Base-by-base conservation (phyloP, 78 protist genomes). In the Polysphondylium violaceum region DNA sequence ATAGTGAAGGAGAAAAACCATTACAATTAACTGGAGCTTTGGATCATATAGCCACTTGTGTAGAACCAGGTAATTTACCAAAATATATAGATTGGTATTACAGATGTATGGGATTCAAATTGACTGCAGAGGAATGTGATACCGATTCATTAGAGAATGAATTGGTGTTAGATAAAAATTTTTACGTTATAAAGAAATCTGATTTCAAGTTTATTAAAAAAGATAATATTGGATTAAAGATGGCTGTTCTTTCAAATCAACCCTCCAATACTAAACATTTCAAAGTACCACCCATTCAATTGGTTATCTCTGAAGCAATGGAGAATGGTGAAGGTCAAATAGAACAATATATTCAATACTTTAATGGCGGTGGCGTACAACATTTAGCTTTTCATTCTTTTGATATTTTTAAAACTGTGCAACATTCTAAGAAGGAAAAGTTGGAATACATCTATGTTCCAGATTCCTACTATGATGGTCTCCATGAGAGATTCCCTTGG, bases 1-100 rank as follows among this genome's bases (percentile, higher is more conserved):
- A 40, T 17, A 14, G 33, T 7, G 23, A 61, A 23, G 50, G 29
- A 38, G 36, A 36, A 38, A 17, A 33, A 65, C 19, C 23, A 19
- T 55, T 55, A 29, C 23, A 25, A 12, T 2, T 16, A n/a, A 69
- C 58, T 8, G 76, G 58, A 14, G 58, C 64, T 4, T n/a, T 83
- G 35, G 91, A 83, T 36, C 91, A 83, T 43, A 40, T 83, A 29
- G 91, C 91, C 19, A 63, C 76, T 16, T 83, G 91, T 69, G 68
- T 83, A 4, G 33, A 58, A 27, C n/a, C 40, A 41, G 91, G 75
- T 9, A 50, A 67, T 33, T 29, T 83, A 27, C 27, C n/a, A 14
- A 25, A 71, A 21, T 83, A 51, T n/a, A 29, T 69, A 1, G 40
- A 58, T 25, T 83, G 91, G 91, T 83, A 83, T 36, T n/a, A 33